A percentile compares a stretch with the other conserved stretches of the same genome.
These are phyloP conservation scores for Passiflora organensis DNA, from an alignment of 345 rosid genomes.

Conservation along the genomic window DNA sequence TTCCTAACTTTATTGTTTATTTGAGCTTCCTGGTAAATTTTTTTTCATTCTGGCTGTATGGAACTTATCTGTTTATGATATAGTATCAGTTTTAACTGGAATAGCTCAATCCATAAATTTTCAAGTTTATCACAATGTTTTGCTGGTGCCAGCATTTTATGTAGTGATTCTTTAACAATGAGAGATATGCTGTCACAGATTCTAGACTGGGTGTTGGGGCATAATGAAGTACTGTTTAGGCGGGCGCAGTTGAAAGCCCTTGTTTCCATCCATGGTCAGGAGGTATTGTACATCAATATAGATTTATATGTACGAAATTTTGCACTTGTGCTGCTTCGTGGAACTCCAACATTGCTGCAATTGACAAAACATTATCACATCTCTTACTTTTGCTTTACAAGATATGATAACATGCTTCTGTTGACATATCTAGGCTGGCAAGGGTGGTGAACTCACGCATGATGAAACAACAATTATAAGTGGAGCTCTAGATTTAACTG, in stretches of 20 bases:
- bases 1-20: too few species aligned
- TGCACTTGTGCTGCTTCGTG: background rate
- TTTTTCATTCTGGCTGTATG: too few species aligned
- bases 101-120: background rate
- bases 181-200: conserved; percentile 38
- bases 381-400: conserved; percentile 10
- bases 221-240: conserved; percentile 80
- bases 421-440: conserved; percentile 67
- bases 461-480: conserved; percentile 95
- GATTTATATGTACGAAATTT: conserved; percentile 7
- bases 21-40: too few species aligned
- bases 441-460: conserved; percentile 96
- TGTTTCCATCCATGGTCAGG: conserved; percentile 83
- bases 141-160: background rate
- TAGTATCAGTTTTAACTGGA: background rate
- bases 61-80: background rate
- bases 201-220: conserved; percentile 86
- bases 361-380: background rate
- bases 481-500: conserved; percentile 93
- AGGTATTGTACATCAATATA: conserved; percentile 40
- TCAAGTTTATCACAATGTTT: background rate
- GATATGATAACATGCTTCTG: conserved; percentile 23
- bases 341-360: background rate
- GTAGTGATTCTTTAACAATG: background rate
- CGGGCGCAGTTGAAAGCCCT: conserved; percentile 96